A percentile compares a stretch with the other conserved stretches of the same genome.
Conservation (phyloP, 2,329 filamentous ascomycete species). For the Thielaviopsis populi region DNA sequence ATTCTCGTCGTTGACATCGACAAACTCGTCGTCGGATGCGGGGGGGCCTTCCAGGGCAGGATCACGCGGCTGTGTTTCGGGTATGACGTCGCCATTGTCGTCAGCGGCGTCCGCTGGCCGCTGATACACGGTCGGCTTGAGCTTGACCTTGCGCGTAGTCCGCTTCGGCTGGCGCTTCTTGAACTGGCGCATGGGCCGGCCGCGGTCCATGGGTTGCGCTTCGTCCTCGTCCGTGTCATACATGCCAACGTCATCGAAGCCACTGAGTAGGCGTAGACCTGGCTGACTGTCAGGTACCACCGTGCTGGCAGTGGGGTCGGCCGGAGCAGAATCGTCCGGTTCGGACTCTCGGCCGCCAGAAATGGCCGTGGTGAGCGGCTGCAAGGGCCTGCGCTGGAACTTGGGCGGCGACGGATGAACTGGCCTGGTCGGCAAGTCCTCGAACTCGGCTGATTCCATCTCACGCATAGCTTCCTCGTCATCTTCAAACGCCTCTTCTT, state of each 20-base stretch:
- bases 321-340: not conserved
- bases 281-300: slow-evolving; percentile 32
- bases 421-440: slow-evolving; percentile 5
- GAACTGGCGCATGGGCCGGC: slow-evolving; percentile 46
- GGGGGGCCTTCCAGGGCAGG: not conserved
- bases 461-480: slow-evolving; percentile 62
- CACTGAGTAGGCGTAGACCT: slow-evolving; percentile 36
- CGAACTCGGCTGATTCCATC: slow-evolving; percentile 37
- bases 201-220: slow-evolving; percentile 33
- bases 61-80: slow-evolving; percentile 25
- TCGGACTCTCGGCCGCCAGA: slow-evolving; percentile 15
- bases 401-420: slow-evolving; percentile 15
- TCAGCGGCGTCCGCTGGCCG: slow-evolving; percentile 29
- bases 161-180: slow-evolving; percentile 79
- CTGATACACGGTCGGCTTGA: slow-evolving; percentile 37
- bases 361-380: not conserved
- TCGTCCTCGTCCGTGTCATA: slow-evolving; percentile 43
- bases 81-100: slow-evolving; percentile 28
- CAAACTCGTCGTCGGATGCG: slow-evolving; percentile 23
- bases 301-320: not conserved
- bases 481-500: slow-evolving; percentile 56
- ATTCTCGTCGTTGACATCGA: slow-evolving; percentile 19
- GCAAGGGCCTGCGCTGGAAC: slow-evolving; percentile 17
- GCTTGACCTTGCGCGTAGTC: slow-evolving; percentile 55
- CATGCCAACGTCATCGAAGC: slow-evolving; percentile 47